phyloP scores from a whole-genome alignment of 257 asterid genomes.

The Knoxia roxburghii region DNA sequence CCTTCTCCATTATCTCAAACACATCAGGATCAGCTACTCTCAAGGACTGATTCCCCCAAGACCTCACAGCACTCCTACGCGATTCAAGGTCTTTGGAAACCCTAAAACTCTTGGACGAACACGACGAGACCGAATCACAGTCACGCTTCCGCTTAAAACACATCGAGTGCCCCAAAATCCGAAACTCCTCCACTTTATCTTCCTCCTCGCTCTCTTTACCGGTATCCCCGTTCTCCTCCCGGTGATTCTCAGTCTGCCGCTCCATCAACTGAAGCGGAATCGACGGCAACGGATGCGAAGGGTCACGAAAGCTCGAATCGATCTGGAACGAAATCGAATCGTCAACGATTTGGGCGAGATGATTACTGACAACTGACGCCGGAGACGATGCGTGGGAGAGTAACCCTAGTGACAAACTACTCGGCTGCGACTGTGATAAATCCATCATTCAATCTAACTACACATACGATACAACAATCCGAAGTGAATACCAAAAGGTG shows the following conservation, averaged over 20 bases:
- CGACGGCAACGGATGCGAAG: conserved; percentile 34
- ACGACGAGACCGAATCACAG: conserved; percentile 22
- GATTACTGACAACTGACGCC: not conserved
- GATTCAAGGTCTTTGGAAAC: conserved; percentile 42
- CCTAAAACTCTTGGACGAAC: conserved; percentile 32
- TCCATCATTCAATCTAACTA: conserved; percentile 39
- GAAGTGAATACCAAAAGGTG: not conserved
- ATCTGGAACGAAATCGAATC: conserved; percentile 57
- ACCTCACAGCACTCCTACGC: conserved; percentile 46
- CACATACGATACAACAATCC: not conserved
- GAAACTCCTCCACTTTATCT: conserved; percentile 29
- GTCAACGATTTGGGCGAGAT: conserved; percentile 37
- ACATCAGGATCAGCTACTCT: conserved; percentile 63
- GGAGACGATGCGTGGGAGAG: conserved; percentile 44
- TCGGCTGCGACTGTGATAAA: conserved; percentile 48
- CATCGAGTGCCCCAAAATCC: conserved; percentile 37
- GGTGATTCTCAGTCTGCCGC: conserved; percentile 15
- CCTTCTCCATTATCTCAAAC: conserved; percentile 69
- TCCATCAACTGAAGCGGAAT: conserved; percentile 77
- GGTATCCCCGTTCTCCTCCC: conserved; percentile 3
- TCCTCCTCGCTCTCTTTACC: conserved; percentile 21
- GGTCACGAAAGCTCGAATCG: conserved; percentile 47
- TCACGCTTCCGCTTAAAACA: conserved; percentile 35
- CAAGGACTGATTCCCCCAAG: conserved; percentile 85
- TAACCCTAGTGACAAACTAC: conserved; percentile 56